Evolutionary conservation across 148 eudicot genomes (phyloP).

Genomic region (Limonium bicolor): DNA sequence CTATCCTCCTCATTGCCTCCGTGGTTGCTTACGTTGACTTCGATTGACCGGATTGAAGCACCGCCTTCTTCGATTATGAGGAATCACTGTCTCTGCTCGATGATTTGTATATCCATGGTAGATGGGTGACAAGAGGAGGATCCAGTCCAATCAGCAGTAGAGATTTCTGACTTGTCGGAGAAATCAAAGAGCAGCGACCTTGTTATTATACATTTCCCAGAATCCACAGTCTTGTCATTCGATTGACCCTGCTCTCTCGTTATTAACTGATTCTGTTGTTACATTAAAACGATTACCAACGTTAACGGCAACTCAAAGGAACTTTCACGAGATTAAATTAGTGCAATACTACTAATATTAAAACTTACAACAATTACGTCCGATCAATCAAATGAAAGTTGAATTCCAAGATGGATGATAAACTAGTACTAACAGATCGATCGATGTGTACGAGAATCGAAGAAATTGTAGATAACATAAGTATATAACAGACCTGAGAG

Average conservation of each 20-base stretch:
- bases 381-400: not conserved
- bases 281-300: constrained; percentile 15
- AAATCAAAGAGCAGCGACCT: constrained; percentile 63
- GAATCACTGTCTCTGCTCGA: not conserved
- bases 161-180: constrained; percentile 44
- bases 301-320: too few relatives aligned
- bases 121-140: constrained; percentile 30
- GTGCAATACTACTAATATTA: too few relatives aligned
- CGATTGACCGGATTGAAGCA: constrained; percentile 67
- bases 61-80: constrained; percentile 40
- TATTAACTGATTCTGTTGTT: constrained; percentile 11
- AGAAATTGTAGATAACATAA: not conserved
- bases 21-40: constrained; percentile 56
- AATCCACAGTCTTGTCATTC: constrained; percentile 12
- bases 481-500: constrained; percentile 33
- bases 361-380: not conserved
- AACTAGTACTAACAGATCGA: too few relatives aligned
- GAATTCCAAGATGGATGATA: not conserved
- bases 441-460: not conserved
- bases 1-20: constrained; percentile 35
- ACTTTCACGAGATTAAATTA: too few relatives aligned
- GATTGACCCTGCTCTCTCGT: too few relatives aligned
- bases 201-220: constrained; percentile 33
- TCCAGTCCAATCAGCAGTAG: constrained; percentile 8
- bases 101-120: constrained; percentile 6